Evolutionary conservation across 805 yeast species (phyloP).

Genomic region (Wickerhamiella sorbophila): DNA sequence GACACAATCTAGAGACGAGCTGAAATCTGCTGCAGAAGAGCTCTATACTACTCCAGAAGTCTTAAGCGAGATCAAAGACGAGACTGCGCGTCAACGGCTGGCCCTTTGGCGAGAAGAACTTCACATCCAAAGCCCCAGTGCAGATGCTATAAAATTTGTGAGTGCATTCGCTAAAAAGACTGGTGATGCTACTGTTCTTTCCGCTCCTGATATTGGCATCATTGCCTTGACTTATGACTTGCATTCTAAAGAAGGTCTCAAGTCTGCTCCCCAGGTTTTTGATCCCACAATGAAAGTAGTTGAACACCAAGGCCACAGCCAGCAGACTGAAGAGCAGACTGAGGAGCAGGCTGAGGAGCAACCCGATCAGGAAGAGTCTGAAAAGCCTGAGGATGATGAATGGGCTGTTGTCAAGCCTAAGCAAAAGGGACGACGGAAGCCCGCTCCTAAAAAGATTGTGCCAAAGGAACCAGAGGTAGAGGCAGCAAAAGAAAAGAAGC

Average conservation of each 20-base stretch:
- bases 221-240: constrained; percentile 84
- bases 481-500: constrained; percentile 3
- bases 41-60: constrained; percentile 91
- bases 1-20: constrained; percentile 62
- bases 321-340: constrained; percentile 3
- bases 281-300: constrained; percentile 7
- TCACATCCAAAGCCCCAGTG: constrained; percentile 60
- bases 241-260: constrained; percentile 15
- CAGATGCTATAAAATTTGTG: constrained; percentile 48
- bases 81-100: constrained; percentile 62
- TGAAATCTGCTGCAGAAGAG: constrained; percentile 53
- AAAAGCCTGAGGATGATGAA: constrained; percentile 15
- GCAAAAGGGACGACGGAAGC: constrained; percentile 5
- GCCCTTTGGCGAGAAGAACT: constrained; percentile 68
- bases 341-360: constrained; percentile 1
- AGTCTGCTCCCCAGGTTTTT: constrained; percentile 11
- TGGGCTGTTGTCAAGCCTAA: constrained; percentile 13
- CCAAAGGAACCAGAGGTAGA: constrained; percentile 3
- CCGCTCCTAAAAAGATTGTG: background rate
- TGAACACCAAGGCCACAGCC: constrained; percentile 3
- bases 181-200: constrained; percentile 81
- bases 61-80: constrained; percentile 73
- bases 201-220: constrained; percentile 83
- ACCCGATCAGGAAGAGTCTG: constrained; percentile 2
- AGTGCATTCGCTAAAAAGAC: constrained; percentile 67